Evolutionary conservation across 768 basidiomycete genomes (phyloP), one percentile per base, ranked within the genome.

Genomic region (Ramaria sp.): DNA sequence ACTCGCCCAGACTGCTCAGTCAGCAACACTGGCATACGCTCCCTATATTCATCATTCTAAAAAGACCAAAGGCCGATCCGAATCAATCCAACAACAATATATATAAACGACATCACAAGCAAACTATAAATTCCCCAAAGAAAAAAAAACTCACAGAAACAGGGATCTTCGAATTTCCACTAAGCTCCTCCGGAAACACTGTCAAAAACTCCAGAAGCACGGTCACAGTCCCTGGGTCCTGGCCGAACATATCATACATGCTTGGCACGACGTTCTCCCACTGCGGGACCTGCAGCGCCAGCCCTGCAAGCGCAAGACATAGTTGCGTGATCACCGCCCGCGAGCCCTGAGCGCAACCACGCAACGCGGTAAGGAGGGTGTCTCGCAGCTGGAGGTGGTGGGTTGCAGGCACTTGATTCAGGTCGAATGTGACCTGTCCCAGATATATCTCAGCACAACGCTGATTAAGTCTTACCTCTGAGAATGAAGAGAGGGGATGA

Each of bases 361-460:
- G 69, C 48, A 99, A 70, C 2, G 88, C 88, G 28, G 81, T 67
- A 56, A 98, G 64, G 55, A 99, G 73, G 1, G 93, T 94, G 66
- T 96, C 91, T 45, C 92, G 81, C 53, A 98, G 73, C n/a, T 85
- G 75, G 28, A 84, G 73, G 13, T 86, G 75, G 59, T 91, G 82
- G 36, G 78, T 72, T 2, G 73, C 65, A 59, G 87, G 81, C 44
- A 99, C 82, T 78, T 97, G 90, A 52, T 83, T 70, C 45, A 99
- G 79, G 77, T 99, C 96, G 69, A 92, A 98, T 12, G 83, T 89
- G 60, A 98, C 91, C 96, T 99, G 60, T n/a, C 3, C 38, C 56
- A 53, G 55, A 68, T 65, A 63, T n/a, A n/a, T 7, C 13, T 22
- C n/a, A n/a, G 20, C 39, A n/a, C 13, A 18, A 16, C 39, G 18